A percentile compares a stretch with the other conserved stretches of the same genome.
These are phyloP conservation scores for Agarophyton chilense DNA, from an alignment of 23 red algal species.

Conservation along the genomic window DNA sequence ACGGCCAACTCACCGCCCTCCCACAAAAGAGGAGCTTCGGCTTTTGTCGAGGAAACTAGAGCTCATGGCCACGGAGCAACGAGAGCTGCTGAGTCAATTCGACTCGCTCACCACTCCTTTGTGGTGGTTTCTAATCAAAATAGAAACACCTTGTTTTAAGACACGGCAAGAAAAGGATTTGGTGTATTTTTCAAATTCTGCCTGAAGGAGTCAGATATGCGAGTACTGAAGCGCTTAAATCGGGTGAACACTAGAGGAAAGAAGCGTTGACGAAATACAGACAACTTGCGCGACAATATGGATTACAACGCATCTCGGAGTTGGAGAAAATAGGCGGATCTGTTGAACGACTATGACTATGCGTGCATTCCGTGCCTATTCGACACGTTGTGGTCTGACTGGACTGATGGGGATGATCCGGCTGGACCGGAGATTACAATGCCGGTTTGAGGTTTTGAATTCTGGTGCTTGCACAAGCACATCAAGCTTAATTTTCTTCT, in stretches of 20 bases:
- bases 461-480: neutral
- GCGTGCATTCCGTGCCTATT: neutral
- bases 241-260: neutral
- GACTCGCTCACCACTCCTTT: conserved; percentile 11
- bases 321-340: neutral
- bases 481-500: neutral
- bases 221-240: neutral
- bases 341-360: neutral
- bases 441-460: neutral
- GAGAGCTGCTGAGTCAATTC: conserved; percentile 18
- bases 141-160: conserved; percentile 6
- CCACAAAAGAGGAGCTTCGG: neutral
- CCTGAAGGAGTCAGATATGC: conserved; percentile 5
- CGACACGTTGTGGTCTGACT: neutral
- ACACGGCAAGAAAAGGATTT: neutral
- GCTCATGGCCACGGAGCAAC: neutral
- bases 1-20: neutral
- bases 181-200: neutral
- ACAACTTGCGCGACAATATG: neutral
- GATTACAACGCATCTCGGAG: neutral
- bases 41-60: neutral
- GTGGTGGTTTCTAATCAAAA: neutral
- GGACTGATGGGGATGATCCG: conserved; percentile 1
- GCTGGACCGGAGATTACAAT: conserved; percentile 14
- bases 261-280: neutral